A percentile compares a stretch with the other conserved stretches of the same genome.
These are phyloP conservation scores for Biscogniauxia sp. DNA, from an alignment of 2,329 filamentous ascomycete genomes.

Conservation along the genomic window DNA sequence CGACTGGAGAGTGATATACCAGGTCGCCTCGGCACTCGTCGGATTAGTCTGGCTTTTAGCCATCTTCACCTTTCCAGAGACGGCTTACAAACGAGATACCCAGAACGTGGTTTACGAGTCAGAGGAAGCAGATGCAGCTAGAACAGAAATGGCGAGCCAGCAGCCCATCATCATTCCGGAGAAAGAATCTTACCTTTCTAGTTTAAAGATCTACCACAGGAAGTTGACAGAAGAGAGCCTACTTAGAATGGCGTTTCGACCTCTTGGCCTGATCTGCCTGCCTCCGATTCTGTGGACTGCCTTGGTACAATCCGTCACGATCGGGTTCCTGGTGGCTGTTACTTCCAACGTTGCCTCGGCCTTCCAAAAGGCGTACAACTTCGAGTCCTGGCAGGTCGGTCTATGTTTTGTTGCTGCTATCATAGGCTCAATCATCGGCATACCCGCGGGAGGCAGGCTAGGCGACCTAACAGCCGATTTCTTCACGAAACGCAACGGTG, in stretches of 20 bases:
- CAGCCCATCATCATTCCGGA: slow-evolving; percentile 6
- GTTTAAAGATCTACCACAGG: slow-evolving; percentile 40
- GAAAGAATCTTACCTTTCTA: slow-evolving; percentile 34
- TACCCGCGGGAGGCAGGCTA: slow-evolving; percentile 48
- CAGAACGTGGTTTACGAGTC: not conserved
- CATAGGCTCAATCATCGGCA: slow-evolving; percentile 47
- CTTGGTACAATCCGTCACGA: slow-evolving; percentile 51
- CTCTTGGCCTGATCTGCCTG: slow-evolving; percentile 47
- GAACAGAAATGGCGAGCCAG: not conserved
- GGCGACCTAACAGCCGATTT: slow-evolving; percentile 47
- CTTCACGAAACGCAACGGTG: slow-evolving; percentile 51
- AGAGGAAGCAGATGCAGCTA: slow-evolving; percentile 19
- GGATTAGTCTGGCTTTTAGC: slow-evolving; percentile 46
- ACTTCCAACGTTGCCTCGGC: slow-evolving; percentile 50
- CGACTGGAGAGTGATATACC: slow-evolving; percentile 51
- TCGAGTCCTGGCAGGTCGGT: slow-evolving; percentile 46
- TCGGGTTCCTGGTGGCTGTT: slow-evolving; percentile 55
- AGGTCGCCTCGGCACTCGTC: slow-evolving; percentile 49
- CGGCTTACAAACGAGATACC: slow-evolving; percentile 41
- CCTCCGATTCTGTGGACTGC: slow-evolving; percentile 56
- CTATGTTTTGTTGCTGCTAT: slow-evolving; percentile 50
- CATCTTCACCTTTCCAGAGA: slow-evolving; percentile 55
- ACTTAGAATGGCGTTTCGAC: slow-evolving; percentile 47
- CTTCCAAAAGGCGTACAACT: slow-evolving; percentile 41
- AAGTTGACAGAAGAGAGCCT: slow-evolving; percentile 46